A percentile compares a stretch with the other conserved stretches of the same genome.
Conservation (phyloP, 169 alveolate genomes). For the Plasmodium gaboni region DNA sequence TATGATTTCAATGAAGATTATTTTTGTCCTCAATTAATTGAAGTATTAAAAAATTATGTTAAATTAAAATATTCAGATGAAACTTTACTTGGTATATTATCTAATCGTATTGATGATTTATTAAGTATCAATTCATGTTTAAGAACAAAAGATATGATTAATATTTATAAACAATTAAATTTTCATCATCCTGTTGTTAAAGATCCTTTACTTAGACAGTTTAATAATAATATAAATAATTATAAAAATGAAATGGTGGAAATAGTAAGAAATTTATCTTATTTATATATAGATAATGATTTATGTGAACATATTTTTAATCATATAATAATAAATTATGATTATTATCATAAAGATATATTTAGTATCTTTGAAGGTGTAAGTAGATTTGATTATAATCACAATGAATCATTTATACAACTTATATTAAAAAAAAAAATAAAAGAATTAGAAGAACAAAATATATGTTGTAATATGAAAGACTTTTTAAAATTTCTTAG, state of each 20-base stretch:
- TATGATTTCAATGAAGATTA: slow-evolving; percentile 62
- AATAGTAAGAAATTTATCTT: slow-evolving; percentile 45
- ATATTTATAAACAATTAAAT: slow-evolving; percentile 63
- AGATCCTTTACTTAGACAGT: slow-evolving; percentile 11
- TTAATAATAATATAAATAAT: slow-evolving; percentile 51
- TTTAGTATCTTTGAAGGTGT: slow-evolving; percentile 41
- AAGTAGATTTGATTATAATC: slow-evolving; percentile 28
- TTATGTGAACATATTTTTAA: slow-evolving; percentile 31
- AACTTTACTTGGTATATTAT: slow-evolving; percentile 49
- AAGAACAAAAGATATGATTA: slow-evolving; percentile 48
- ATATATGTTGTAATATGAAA: slow-evolving; percentile 37
- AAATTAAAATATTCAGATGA: slow-evolving; percentile 73
- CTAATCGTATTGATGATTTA: slow-evolving; percentile 38
- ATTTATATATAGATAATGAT: slow-evolving; percentile 29
- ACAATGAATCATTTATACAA: slow-evolving; percentile 10
- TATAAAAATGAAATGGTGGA: slow-evolving; percentile 48
- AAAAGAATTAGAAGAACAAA: slow-evolving; percentile 13
- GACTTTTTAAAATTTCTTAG: slow-evolving; percentile 57
- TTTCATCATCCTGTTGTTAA: slow-evolving; percentile 63
- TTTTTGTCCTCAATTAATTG: slow-evolving; percentile 57
- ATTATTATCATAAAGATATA: slow-evolving; percentile 48
- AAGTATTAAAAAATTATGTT: slow-evolving; percentile 51
- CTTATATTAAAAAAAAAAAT: slow-evolving; percentile 32
- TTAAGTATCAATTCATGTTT: slow-evolving; percentile 34
- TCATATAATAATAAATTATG: slow-evolving; percentile 31